Conservation (phyloP, 2,329 filamentous ascomycete genomes). For the Escovopsis weberi region DNA sequence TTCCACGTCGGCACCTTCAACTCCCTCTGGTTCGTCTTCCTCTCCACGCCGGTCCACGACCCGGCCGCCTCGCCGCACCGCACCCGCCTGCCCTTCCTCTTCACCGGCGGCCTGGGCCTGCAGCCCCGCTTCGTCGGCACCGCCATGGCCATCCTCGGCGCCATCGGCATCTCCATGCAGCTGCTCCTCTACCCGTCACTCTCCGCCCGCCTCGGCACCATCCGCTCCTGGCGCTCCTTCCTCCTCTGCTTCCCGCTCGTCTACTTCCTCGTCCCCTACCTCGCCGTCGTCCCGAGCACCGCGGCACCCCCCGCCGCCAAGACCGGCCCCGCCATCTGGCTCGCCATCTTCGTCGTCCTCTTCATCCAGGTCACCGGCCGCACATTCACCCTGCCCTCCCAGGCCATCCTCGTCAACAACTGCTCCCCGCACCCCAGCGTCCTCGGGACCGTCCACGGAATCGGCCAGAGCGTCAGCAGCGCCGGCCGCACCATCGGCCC, state of each 20-base stretch:
- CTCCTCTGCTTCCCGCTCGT: slow-evolving; percentile 56
- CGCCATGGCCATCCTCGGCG: slow-evolving; percentile 61
- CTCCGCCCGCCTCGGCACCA: slow-evolving; percentile 51
- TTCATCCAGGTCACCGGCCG: slow-evolving; percentile 50
- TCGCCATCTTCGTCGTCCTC: slow-evolving; percentile 46
- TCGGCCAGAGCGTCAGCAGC: slow-evolving; percentile 44
- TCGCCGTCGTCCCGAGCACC: slow-evolving; percentile 50
- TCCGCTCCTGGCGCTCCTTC: slow-evolving; percentile 53
- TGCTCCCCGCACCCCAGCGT: slow-evolving; percentile 33
- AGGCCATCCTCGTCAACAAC: slow-evolving; percentile 33
- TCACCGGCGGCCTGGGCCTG: slow-evolving; percentile 64
- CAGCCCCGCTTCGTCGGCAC: slow-evolving; percentile 57
- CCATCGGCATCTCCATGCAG: slow-evolving; percentile 55
- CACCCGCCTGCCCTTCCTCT: slow-evolving; percentile 39
- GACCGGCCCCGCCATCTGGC: slow-evolving; percentile 46
- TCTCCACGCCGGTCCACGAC: slow-evolving; percentile 53
- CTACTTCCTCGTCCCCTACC: slow-evolving; percentile 55
- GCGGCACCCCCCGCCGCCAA: slow-evolving; percentile 35
- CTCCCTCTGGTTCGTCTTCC: slow-evolving; percentile 61
- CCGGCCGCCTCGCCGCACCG: slow-evolving; percentile 19
- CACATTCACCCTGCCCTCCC: slow-evolving; percentile 42
- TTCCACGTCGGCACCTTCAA: slow-evolving; percentile 67
- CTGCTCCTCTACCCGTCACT: slow-evolving; percentile 51
- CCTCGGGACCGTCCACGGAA: slow-evolving; percentile 32
- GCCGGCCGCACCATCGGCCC: slow-evolving; percentile 46